These are phyloP conservation scores for Apophysomyces trapeziformis DNA, from an alignment of 371 early-diverging fungal species.

Conservation along the genomic window DNA sequence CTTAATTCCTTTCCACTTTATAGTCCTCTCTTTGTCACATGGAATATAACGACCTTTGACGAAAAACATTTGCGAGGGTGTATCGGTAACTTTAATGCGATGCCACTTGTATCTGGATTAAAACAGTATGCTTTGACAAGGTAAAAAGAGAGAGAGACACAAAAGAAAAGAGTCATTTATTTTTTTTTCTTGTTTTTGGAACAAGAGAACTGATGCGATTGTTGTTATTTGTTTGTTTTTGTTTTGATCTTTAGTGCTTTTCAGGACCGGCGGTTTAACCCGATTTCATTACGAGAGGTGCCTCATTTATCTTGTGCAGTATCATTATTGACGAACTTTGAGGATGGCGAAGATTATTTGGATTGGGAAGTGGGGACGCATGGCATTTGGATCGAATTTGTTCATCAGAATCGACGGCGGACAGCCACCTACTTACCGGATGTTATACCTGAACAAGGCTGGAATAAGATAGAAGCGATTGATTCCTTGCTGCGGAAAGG, in stretches of 20 bases:
- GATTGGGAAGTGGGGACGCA: constrained; percentile 94
- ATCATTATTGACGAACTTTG: constrained; percentile 87
- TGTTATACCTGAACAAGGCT: constrained; percentile 72
- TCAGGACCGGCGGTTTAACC: constrained; percentile 81
- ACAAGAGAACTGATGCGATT: no score
- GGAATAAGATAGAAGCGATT: constrained; percentile 86
- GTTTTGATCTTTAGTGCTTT: constrained; percentile 61
- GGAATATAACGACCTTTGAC: constrained; percentile 60
- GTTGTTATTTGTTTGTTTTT: no score
- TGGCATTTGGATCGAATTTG: constrained; percentile 92
- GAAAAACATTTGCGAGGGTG: constrained; percentile 82
- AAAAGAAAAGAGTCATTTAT: neutral
- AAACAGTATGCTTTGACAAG: constrained; percentile 86
- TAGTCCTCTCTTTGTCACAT: constrained; percentile 89
- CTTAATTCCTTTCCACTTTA: neutral
- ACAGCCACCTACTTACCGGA: constrained; percentile 94
- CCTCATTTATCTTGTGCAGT: constrained; percentile 73
- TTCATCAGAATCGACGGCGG: constrained; percentile 48
- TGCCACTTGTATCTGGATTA: constrained; percentile 74
- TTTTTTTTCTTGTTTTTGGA: no score
- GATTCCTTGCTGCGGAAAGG: constrained; percentile 87
- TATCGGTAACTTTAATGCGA: constrained; percentile 88
- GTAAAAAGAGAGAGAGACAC: constrained; percentile 28
- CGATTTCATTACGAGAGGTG: constrained; percentile 73
- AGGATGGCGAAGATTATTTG: constrained; percentile 66